Conservation (phyloP, 768 basidiomycete genomes). For the Erythrobasidium yunnanense region DNA sequence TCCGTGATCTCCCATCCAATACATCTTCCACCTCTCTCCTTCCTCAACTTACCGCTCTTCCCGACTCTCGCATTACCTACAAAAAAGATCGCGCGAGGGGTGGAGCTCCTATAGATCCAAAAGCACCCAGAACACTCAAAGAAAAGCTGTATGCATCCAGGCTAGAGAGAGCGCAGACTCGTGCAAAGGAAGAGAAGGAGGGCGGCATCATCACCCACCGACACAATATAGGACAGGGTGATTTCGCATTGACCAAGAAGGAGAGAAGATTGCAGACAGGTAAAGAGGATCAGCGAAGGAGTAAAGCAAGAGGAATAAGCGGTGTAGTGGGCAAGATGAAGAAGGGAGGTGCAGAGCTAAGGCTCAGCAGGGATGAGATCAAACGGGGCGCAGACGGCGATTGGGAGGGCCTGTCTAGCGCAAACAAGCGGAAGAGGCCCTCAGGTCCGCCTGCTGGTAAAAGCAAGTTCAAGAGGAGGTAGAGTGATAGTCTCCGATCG, state of each 20-base stretch:
- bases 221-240: conserved; percentile 1
- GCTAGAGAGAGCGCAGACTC: not conserved
- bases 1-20: conserved; percentile 10
- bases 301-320: conserved; percentile 16
- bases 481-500: too few relatives aligned
- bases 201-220: not conserved
- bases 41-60: not conserved
- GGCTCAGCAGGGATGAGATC: conserved; percentile 14
- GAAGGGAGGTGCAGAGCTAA: conserved; percentile 13
- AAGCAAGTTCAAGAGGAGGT: not conserved
- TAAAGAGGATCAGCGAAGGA: conserved; percentile 11
- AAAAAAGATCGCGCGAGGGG: not conserved
- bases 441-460: not conserved
- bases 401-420: not conserved
- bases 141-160: conserved; percentile 11
- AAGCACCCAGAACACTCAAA: not conserved
- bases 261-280: conserved; percentile 9
- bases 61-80: not conserved
- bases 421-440: not conserved
- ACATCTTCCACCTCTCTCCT: not conserved
- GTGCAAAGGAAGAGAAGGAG: conserved; percentile 1
- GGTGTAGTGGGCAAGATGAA: conserved; percentile 22
- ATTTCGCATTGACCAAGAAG: conserved; percentile 11
- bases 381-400: conserved; percentile 12
- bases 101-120: conserved; percentile 2